phyloP scores from a whole-genome alignment of 2,329 filamentous ascomycete species.

The Mariannaea sp. region DNA sequence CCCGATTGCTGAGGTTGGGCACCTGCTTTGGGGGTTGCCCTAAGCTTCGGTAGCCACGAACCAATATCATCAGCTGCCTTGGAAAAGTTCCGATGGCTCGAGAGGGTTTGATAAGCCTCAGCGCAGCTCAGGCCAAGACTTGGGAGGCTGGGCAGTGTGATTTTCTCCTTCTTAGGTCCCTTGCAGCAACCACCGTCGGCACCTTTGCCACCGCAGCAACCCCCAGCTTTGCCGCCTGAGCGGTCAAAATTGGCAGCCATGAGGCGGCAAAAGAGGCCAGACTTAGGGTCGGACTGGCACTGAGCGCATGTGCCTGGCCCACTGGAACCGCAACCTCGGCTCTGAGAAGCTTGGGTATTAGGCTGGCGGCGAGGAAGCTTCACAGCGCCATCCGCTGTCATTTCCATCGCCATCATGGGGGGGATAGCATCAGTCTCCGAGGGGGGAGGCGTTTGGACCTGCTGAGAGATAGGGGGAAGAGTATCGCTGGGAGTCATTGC shows the following conservation, averaged over 20 bases:
- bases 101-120: constrained; percentile 78
- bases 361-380: constrained; percentile 57
- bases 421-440: constrained; percentile 64
- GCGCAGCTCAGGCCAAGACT: constrained; percentile 71
- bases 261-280: constrained; percentile 81
- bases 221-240: constrained; percentile 45
- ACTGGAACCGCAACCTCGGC: constrained; percentile 61
- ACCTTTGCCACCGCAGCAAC: constrained; percentile 68
- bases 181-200: constrained; percentile 70
- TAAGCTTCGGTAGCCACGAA: constrained; percentile 76
- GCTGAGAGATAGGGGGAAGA: constrained; percentile 49
- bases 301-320: constrained; percentile 81
- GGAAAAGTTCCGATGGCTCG: constrained; percentile 76
- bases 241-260: constrained; percentile 69
- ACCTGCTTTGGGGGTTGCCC: constrained; percentile 55
- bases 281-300: constrained; percentile 77
- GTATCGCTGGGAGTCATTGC: constrained; percentile 48
- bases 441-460: constrained; percentile 62
- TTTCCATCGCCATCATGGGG: constrained; percentile 59
- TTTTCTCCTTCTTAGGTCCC: constrained; percentile 42
- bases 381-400: constrained; percentile 63
- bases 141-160: constrained; percentile 43
- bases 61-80: constrained; percentile 73
- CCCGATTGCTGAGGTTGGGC: constrained; percentile 40
- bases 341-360: constrained; percentile 37